Conservation (phyloP, 169 alveolate species). For the Plasmodium cynomolgi region DNA sequence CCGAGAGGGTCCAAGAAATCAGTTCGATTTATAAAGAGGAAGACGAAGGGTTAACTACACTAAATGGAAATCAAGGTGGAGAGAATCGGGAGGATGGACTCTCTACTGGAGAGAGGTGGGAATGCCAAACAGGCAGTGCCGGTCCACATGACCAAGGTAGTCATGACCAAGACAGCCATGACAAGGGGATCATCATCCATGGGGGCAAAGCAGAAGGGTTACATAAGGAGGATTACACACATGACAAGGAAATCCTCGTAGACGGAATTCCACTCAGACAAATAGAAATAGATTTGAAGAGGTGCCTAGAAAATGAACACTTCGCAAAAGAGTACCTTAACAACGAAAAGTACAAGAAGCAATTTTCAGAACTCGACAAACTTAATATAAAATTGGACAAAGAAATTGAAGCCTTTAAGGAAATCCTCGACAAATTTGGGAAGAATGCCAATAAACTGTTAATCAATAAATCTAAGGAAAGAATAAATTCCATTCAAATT, state of each 20-base stretch:
- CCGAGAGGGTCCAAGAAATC: conserved; percentile 26
- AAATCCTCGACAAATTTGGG: conserved; percentile 48
- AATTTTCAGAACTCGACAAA: conserved; percentile 21
- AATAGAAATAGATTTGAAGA: conserved; percentile 59
- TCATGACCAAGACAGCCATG: not conserved
- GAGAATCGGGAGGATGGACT: not conserved
- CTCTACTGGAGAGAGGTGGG: not conserved
- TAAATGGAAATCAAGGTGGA: not conserved
- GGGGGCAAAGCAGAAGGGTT: not conserved
- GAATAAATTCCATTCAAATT: conserved; percentile 41
- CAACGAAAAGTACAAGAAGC: conserved; percentile 22
- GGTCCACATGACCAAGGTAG: not conserved
- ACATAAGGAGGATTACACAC: not conserved
- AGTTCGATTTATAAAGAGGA: conserved; percentile 23
- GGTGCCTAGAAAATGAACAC: conserved; percentile 35
- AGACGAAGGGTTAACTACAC: not conserved
- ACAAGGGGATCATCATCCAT: not conserved
- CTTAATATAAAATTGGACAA: conserved; percentile 35
- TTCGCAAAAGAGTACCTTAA: conserved; percentile 27
- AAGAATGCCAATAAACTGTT: conserved; percentile 45
- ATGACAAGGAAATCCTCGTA: not conserved
- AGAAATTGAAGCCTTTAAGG: conserved; percentile 35
- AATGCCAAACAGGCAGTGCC: not conserved
- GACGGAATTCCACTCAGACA: conserved; percentile 39
- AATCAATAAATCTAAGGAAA: conserved; percentile 55